Base-by-base conservation (phyloP, 176 grass and related monocot genomes). In the Leersia perrieri region DNA sequence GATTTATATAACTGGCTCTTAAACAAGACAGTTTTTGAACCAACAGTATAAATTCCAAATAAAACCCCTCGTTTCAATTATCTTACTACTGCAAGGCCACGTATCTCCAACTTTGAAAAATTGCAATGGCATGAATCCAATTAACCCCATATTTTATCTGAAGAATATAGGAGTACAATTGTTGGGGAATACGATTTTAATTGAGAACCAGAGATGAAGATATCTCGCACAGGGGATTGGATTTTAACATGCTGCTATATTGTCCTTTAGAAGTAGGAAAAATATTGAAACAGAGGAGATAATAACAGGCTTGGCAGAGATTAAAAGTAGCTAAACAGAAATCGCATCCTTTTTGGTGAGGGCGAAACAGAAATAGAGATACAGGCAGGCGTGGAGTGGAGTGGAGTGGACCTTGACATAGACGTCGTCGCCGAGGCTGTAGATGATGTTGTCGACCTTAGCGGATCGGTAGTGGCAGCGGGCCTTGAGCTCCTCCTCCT, bases 331-430 rank as follows among this genome's bases (percentile, higher is more conserved):
- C n/a, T n/a, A n/a, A n/a, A n/a, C n/a, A n/a, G n/a, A n/a, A n/a
- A n/a, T n/a, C n/a, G n/a, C n/a, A n/a, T n/a, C n/a, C n/a, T n/a
- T n/a, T n/a, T n/a, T n/a, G n/a, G n/a, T n/a, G n/a, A n/a, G n/a
- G n/a, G n/a, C n/a, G n/a, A n/a, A n/a, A n/a, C n/a, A n/a, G n/a
- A n/a, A n/a, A n/a, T n/a, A n/a, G n/a, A n/a, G n/a, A n/a, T n/a
- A n/a, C n/a, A n/a, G n/a, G n/a, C n/a, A n/a, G n/a, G n/a, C n/a
- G n/a, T n/a, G n/a, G n/a, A n/a, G n/a, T n/a, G n/a, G n/a, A n/a
- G n/a, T n/a, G n/a, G n/a, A n/a, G n/a, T 1, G 10, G 73, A 97
- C 94, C 90, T 89, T 88, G 18, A 94, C 88, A 36, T 85, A 92
- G 13, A 87, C 90, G 35, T 94, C 79, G 22, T 94, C 94, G 11